These are phyloP conservation scores for Haplosporangium sp. DNA, from an alignment of 371 early-diverging fungal species.

Conservation along the genomic window DNA sequence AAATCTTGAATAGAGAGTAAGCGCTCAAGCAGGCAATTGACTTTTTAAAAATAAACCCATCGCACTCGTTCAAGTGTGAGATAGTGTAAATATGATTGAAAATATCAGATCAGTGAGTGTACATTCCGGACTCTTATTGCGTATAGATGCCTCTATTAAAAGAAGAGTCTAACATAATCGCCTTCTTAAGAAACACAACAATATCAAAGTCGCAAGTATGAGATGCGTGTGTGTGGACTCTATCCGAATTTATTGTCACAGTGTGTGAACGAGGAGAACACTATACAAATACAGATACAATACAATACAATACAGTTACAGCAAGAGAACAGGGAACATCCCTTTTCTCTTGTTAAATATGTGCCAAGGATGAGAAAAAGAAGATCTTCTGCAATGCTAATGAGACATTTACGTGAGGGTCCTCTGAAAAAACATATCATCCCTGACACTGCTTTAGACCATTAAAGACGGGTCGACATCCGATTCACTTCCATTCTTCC, in stretches of 20 bases:
- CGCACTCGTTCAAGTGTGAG: no score
- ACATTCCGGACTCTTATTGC: no score
- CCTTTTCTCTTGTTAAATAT: background rate
- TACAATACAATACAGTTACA: background rate
- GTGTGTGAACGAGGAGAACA: constrained; percentile 5
- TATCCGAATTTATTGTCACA: background rate
- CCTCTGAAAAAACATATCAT: constrained; percentile 48
- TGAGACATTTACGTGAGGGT: background rate
- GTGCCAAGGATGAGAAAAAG: background rate
- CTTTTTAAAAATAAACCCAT: no score
- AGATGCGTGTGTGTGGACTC: background rate
- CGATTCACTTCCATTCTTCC: background rate
- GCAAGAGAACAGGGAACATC: background rate
- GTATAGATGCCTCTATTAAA: no score
- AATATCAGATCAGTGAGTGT: no score
- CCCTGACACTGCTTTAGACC: constrained; percentile 4
- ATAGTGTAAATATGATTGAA: no score
- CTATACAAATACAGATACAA: background rate
- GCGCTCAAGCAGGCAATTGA: no score
- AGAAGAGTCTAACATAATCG: no score
- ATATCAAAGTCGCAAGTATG: no score
- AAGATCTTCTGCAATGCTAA: background rate
- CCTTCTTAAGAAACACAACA: no score
- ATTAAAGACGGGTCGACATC: background rate
- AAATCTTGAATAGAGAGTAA: no score